Conservation (phyloP, 1,284 basidiomycete species). For the Sutorius eximius region DNA sequence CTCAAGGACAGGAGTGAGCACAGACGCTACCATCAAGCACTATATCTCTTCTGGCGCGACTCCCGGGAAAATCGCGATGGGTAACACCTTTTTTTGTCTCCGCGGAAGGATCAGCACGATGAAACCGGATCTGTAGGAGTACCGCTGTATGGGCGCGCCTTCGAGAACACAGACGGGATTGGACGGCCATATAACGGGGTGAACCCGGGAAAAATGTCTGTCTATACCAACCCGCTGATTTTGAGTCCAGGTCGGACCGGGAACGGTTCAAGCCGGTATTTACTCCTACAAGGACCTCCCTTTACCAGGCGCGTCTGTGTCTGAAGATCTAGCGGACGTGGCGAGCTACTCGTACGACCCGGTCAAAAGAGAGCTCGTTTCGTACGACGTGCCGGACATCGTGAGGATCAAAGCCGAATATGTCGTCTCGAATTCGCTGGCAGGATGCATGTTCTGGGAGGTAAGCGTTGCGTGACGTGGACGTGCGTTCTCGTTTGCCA, state of each 20-base stretch:
- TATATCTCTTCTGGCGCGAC: constrained; percentile 71
- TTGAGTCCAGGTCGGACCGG: constrained; percentile 65
- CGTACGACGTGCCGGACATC: constrained; percentile 81
- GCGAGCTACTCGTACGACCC: constrained; percentile 79
- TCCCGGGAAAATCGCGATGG: constrained; percentile 74
- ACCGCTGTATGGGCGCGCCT: constrained; percentile 84
- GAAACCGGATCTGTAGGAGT: constrained; percentile 49
- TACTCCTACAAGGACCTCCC: constrained; percentile 82
- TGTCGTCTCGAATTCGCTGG: constrained; percentile 61
- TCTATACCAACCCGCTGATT: not conserved
- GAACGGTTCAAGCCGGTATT: constrained; percentile 37
- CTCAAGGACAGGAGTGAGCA: constrained; percentile 58
- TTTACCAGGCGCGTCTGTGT: constrained; percentile 59
- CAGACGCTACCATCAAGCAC: constrained; percentile 69
- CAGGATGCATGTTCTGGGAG: constrained; percentile 84
- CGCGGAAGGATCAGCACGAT: not conserved
- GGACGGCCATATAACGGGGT: constrained; percentile 74
- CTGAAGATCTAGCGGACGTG: constrained; percentile 73
- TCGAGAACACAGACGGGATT: constrained; percentile 76
- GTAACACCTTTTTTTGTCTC: constrained; percentile 39
- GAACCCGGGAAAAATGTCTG: constrained; percentile 20
- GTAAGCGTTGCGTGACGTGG: constrained; percentile 36
- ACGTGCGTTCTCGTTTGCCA: not conserved
- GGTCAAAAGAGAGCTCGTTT: constrained; percentile 61
- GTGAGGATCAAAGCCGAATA: constrained; percentile 76